Evolutionary conservation across 345 rosid species (phyloP), one percentile per base, ranked within the genome.

Genomic region (Syzygium aqueum): DNA sequence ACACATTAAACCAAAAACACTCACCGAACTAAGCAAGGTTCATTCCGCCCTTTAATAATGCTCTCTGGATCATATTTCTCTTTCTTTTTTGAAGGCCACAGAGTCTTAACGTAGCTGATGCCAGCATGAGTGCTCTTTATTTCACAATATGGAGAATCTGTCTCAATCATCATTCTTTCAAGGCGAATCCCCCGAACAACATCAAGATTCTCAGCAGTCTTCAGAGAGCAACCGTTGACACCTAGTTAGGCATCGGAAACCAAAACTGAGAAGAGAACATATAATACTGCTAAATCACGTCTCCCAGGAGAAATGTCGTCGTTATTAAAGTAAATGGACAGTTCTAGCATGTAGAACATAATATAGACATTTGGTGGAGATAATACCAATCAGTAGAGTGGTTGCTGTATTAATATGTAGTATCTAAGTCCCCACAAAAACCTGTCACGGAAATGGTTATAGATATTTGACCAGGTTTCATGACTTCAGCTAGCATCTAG

Each of bases 131-230:
- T 94, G 91, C 90, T 97, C 87, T 92, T 97, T 51, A 97, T 94
- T 50, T 97, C 99, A 85, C 98, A 97, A 84, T 97, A 96, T n/a
- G 99, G 99, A 88, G 99, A 96, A 90, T 97, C 99, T 9, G 98
- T 97, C 90, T 97, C 99, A 25, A 96, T 95, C 99, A 96, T 97
- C 98, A 95, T 95, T 90, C 95, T 95, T 89, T 94, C 99, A 85
- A 93, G 87, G 8, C 98, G 98, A 85, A 97, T 91, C 23, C 91
- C 94, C 86, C 88, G 94, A 86, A 95, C 92, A 77, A 96, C 98
- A 57, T 94, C 94, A 92, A 97, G 93, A 92, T 96, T 95, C 90
- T 97, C 99, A 54, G 91, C 89, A 57, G 94, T 94, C 91, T 95
- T 97, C 91, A 97, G 89, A 53, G 98, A 97, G 92, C 99, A 96